Conservation (phyloP, 495 filamentous ascomycete species). For the Lasiosphaeriaceae sp. region DNA sequence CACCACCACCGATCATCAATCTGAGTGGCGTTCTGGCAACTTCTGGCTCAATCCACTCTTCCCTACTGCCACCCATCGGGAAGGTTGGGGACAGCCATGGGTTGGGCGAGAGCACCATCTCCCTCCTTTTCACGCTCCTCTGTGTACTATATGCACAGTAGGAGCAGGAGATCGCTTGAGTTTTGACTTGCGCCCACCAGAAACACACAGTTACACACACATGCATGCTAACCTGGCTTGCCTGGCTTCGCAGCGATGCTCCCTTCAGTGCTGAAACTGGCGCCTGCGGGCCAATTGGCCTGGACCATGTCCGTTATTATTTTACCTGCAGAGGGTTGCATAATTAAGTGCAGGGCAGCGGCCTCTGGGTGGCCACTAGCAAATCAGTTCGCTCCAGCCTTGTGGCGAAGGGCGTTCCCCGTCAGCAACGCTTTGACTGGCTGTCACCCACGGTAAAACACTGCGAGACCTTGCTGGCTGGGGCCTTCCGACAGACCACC, state of each 20-base stretch:
- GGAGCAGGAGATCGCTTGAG: too few relatives aligned
- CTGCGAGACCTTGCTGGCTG: constrained; percentile 15
- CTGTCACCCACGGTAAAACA: constrained; percentile 23
- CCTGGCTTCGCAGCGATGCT: not conserved
- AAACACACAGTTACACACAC: too few relatives aligned
- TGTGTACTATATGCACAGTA: too few relatives aligned
- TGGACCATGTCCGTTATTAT: constrained; percentile 16
- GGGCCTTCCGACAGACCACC: constrained; percentile 5
- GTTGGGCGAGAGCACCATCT: not conserved
- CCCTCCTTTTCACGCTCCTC: too few relatives aligned
- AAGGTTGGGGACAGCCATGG: not conserved
- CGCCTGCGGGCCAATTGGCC: constrained; percentile 20
- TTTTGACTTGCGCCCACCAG: too few relatives aligned
- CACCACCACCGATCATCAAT: not conserved
- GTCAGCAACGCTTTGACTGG: constrained; percentile 21
- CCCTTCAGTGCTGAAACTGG: constrained; percentile 23
- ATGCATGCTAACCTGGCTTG: too few relatives aligned
- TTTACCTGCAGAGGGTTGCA: constrained; percentile 25
- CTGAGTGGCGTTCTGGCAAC: not conserved
- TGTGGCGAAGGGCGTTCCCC: constrained; percentile 21
- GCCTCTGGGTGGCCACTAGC: constrained; percentile 22
- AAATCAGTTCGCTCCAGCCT: constrained; percentile 24
- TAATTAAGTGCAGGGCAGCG: constrained; percentile 24
- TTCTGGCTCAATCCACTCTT: not conserved
- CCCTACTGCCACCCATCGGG: too few relatives aligned